These are phyloP conservation scores for Posidonia oceanica DNA, from an alignment of 116 monocot genomes.

Conservation along the genomic window DNA sequence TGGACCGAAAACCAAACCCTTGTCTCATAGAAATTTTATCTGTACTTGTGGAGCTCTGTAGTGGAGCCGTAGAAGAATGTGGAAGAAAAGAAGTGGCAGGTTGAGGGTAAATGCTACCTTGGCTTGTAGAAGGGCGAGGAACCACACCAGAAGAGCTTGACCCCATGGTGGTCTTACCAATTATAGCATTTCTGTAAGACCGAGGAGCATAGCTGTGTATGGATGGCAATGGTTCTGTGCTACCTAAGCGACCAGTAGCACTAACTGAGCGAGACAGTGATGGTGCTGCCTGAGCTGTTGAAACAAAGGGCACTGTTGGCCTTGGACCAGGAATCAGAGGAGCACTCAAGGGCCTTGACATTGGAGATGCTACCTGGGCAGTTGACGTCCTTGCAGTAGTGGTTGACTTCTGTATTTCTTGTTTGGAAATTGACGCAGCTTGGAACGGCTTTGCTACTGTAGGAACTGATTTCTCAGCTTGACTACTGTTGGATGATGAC, in stretches of 20 bases:
- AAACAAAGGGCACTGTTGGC: constrained; percentile 23
- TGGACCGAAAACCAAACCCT: constrained; percentile 41
- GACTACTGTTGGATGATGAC: constrained; percentile 10
- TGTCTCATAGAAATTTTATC: constrained; percentile 18
- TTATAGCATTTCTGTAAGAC: constrained; percentile 83
- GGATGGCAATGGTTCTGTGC: constrained; percentile 33
- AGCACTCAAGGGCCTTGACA: constrained; percentile 67
- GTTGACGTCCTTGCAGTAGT: not conserved
- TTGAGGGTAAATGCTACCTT: constrained; percentile 12
- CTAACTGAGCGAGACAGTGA: constrained; percentile 48
- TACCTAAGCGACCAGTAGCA: constrained; percentile 43
- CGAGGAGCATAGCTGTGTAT: constrained; percentile 49
- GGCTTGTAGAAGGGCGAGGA: constrained; percentile 18
- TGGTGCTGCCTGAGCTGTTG: constrained; percentile 31
- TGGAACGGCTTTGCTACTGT: constrained; percentile 12
- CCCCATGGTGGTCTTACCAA: constrained; percentile 30
- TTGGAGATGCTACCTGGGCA: constrained; percentile 1
- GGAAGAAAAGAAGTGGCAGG: constrained; percentile 9
- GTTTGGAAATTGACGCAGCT: not conserved
- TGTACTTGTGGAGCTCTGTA: constrained; percentile 9
- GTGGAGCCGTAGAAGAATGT: constrained; percentile 14
- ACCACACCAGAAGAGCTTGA: constrained; percentile 13
- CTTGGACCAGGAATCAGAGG: constrained; percentile 50
- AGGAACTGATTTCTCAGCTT: constrained; percentile 9
- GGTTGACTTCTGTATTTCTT: constrained; percentile 4